These are phyloP conservation scores for Macrophomina tecta DNA, from an alignment of 2,329 filamentous ascomycete species.

Conservation along the genomic window DNA sequence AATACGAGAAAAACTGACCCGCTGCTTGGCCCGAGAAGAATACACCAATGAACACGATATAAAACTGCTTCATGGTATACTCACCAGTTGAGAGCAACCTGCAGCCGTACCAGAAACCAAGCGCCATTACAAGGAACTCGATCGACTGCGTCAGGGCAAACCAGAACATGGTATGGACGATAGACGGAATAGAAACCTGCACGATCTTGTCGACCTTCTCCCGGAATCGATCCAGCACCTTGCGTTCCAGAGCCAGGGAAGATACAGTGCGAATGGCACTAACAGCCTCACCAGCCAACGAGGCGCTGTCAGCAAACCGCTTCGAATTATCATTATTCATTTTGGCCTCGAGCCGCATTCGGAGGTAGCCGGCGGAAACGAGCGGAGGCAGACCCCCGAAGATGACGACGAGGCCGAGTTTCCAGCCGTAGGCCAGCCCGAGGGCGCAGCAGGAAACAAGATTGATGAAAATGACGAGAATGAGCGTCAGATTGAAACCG, in stretches of 20 bases:
- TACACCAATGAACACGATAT: slow-evolving; percentile 81
- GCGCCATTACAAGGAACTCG: slow-evolving; percentile 75
- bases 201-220: slow-evolving; percentile 60
- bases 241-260: slow-evolving; percentile 79
- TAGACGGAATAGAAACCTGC: slow-evolving; percentile 32
- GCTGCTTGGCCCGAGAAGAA: slow-evolving; percentile 89
- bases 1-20: slow-evolving; percentile 86
- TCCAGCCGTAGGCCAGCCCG: slow-evolving; percentile 77
- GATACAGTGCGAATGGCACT: slow-evolving; percentile 90
- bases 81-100: slow-evolving; percentile 73
- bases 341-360: slow-evolving; percentile 81
- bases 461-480: slow-evolving; percentile 78
- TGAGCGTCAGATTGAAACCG: slow-evolving; percentile 81
- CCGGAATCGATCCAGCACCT: slow-evolving; percentile 75
- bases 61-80: slow-evolving; percentile 84
- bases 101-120: slow-evolving; percentile 93
- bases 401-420: slow-evolving; percentile 66
- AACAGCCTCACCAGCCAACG: slow-evolving; percentile 87
- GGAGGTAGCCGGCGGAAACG: slow-evolving; percentile 79
- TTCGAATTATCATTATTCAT: slow-evolving; percentile 63
- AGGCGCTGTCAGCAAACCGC: slow-evolving; percentile 80
- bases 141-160: slow-evolving; percentile 84
- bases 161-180: slow-evolving; percentile 73
- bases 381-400: slow-evolving; percentile 43
- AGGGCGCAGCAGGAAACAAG: slow-evolving; percentile 72